These are phyloP conservation scores for Euphorbia celastroides DNA, from an alignment of 441 rosid species.

Conservation along the genomic window DNA sequence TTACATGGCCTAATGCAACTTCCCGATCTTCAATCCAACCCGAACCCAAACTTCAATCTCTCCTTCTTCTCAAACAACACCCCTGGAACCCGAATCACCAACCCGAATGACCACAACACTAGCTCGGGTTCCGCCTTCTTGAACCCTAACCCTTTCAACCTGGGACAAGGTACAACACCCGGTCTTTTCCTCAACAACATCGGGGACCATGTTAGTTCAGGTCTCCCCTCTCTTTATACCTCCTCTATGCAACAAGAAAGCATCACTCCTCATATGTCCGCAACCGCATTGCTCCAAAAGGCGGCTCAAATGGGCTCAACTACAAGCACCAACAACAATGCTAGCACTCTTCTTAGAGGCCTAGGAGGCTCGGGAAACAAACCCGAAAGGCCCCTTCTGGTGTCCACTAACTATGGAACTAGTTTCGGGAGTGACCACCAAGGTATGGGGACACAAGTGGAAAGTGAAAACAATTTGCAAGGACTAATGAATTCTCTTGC, in stretches of 20 bases:
- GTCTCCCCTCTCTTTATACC: constrained; percentile 25
- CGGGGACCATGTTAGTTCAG: constrained; percentile 28
- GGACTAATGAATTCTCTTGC: constrained; percentile 48
- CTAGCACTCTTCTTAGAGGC: constrained; percentile 28
- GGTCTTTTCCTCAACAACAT: constrained; percentile 28
- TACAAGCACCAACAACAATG: constrained; percentile 27
- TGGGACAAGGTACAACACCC: constrained; percentile 19
- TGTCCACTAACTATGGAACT: constrained; percentile 25
- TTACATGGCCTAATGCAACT: constrained; percentile 47
- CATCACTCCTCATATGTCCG: constrained; percentile 48
- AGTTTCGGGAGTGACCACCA: constrained; percentile 17
- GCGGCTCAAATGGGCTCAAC: constrained; percentile 76
- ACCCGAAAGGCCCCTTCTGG: constrained; percentile 19
- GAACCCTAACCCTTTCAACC: constrained; percentile 28
- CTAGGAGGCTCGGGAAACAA: constrained; percentile 26
- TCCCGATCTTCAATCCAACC: constrained; percentile 39
- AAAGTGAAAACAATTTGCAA: constrained; percentile 34
- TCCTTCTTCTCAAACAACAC: no score
- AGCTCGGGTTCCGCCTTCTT: constrained; percentile 30
- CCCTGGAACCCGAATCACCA: no score
- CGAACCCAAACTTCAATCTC: constrained; percentile 18
- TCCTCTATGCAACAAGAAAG: constrained; percentile 33
- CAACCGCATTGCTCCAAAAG: constrained; percentile 73
- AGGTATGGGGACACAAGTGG: constrained; percentile 22
- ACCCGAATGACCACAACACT: constrained; percentile 23